Evolutionary conservation across 2,329 filamentous ascomycete species (phyloP), one percentile per base, ranked within the genome.

Genomic region (Neopestalotiopsis clavispora): DNA sequence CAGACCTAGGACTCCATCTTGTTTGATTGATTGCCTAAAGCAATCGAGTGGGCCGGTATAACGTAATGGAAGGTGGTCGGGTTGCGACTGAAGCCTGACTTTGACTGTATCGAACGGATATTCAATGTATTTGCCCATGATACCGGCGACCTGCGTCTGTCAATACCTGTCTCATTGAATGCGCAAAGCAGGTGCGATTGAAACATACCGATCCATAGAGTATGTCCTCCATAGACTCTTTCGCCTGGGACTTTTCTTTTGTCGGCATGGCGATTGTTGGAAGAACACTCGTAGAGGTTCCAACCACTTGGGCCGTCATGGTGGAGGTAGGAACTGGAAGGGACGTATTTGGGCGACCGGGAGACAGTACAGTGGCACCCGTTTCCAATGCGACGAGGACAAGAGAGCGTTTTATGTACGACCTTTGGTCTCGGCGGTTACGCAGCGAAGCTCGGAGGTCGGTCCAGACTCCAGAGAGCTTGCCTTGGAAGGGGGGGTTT

Each of bases 61-160:
- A 70, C 89, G 91, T 23, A 95, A 88, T 17, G 94, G 94, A 2
- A 94, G 85, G 75, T 92, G 89, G 79, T 95, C 92, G 42, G 94
- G 93, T 80, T 98, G 95, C n/a, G 95, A 96, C 80, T 99, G 96
- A 12, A 99, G 89, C 56, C 96, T 93, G 70, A 99, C 96, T 83
- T 99, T 99, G 80, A 99, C 91, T 0, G 96, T 99, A 82, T 99
- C 96, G 82, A 99, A 99, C 30, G 96, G 96, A 79, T 98, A 99
- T 80, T 99, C 96, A 78, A 99, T 95, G 80, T 95, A 94, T 84
- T 98, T 99, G 71, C 95, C 95, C 45, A 94, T 91, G 69, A 97
- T 89, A 70, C 96, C 96, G 67, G 95, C 95, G 69, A 89, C 80
- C 92, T 94, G 72, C 1, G 4, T 62, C 28, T 17, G 68, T 74